Base-by-base conservation (phyloP, 2,329 filamentous ascomycete genomes). In the Dothistroma septosporum region DNA sequence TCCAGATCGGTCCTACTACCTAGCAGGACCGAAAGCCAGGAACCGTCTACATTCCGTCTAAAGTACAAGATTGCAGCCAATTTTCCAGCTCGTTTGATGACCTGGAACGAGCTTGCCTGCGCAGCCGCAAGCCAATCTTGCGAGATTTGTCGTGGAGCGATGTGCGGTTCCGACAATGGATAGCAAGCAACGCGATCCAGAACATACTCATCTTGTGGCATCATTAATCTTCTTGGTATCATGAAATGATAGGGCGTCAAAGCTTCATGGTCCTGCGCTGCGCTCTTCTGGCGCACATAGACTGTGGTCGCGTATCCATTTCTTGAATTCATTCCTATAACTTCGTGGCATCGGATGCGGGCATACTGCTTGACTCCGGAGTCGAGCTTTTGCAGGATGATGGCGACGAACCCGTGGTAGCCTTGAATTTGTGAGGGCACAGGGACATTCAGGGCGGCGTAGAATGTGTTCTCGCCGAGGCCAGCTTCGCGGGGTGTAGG, bases 401-500 rank as follows among this genome's bases (percentile, higher is more conserved):
- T 69, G 16, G 67, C 68, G 2, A 74, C 58, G 56, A 73, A 76
- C 8, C 61, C 69, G 16, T 69, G 60, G 53, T 73, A 73, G 10
- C 60, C 60, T 22, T 49, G 47, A n/a, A 49, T 35, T 8, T 69
- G 66, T 11, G 70, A 71, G 2, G 73, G 73, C 1, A 66, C 61
- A 0, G 73, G 72, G 46, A 73, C 76, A 55, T 75, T 68, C 11
- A 76, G 60, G 0, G 69, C 70, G 4, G 73, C 74, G 33, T 72
- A 64, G 50, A 67, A 75, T 2, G 31, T 28, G 31, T 35, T 35
- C n/a, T 28, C 22, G 9, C 24, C 50, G 8, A 35, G 24, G 4
- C 31, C 31, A 35, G 24, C 24, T 31, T 57, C 62, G 66, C 57
- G 48, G 4, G 35, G 35, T 16, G 49, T 22, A 16, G 35, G 62